Percentiles rank a stretch among this genome's conserved stretches.
Evolutionary conservation across 2,329 filamentous ascomycete genomes (phyloP).

Genomic region (Fusarium transvaalense): DNA sequence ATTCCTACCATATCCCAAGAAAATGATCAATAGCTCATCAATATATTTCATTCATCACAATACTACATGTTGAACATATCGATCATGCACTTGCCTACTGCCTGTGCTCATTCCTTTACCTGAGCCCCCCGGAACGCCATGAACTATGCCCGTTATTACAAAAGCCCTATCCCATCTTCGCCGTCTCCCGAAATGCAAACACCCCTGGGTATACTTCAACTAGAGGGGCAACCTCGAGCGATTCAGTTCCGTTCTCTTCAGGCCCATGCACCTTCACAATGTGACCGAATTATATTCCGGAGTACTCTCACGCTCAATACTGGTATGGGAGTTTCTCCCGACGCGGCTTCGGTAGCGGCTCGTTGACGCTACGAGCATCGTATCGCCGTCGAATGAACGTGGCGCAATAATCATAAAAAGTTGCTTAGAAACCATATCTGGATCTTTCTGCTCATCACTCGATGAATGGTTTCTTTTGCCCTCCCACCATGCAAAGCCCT

Average conservation of each 20-base stretch:
- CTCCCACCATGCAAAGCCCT: constrained; percentile 72
- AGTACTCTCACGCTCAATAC: constrained; percentile 24
- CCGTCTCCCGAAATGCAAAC: constrained; percentile 44
- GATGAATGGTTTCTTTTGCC: constrained; percentile 74
- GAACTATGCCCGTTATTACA: constrained; percentile 42
- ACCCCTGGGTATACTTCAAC: constrained; percentile 46
- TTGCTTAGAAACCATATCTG: constrained; percentile 32
- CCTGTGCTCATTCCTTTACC: constrained; percentile 41
- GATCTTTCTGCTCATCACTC: constrained; percentile 58
- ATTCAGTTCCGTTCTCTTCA: constrained; percentile 10
- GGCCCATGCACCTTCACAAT: constrained; percentile 8
- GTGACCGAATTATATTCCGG: constrained; percentile 19
- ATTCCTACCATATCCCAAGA: not conserved
- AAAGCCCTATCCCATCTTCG: constrained; percentile 35
- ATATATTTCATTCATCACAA: constrained; percentile 36
- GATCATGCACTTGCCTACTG: constrained; percentile 48
- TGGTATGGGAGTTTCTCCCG: constrained; percentile 36
- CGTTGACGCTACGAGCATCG: constrained; percentile 27
- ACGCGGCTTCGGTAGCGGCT: constrained; percentile 34
- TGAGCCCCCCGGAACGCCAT: constrained; percentile 44
- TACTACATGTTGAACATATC: constrained; percentile 21
- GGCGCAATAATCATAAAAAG: constrained; percentile 25
- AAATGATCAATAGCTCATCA: not conserved
- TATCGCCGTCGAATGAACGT: constrained; percentile 22
- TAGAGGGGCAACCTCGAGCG: constrained; percentile 22